Base-by-base conservation (phyloP, 768 basidiomycete species). In the Nevesoporus exiguus region DNA sequence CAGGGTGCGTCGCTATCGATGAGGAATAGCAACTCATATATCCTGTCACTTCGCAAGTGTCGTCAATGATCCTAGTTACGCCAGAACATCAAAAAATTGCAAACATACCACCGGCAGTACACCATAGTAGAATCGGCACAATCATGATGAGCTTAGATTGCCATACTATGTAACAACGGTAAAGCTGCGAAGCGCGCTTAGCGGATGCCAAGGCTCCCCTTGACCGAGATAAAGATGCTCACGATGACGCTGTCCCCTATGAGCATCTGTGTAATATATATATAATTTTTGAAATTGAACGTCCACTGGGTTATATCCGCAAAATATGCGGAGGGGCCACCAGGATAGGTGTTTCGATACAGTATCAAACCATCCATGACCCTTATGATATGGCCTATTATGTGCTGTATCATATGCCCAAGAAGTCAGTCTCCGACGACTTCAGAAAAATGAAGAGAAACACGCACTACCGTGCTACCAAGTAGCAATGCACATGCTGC, bases 221-320 rank as follows among this genome's bases (percentile, higher is more conserved):
- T 2, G 11, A 43, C 37, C 29, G 36, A 47, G 13, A 10, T 25
- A 22, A 22, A 24, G 8, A 29, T 8, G 13, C 64, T n/a, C 17
- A 67, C 67, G 14, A 68, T 43, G 5, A 68, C 62, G 3, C 58
- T 58, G 21, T 68, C 67, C 0, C 67, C 67, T 4, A 66, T 34
- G 2, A 68, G 34, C 1, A 66, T 65, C 37, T 67, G 64, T 8
- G 49, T 19, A 21, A 36, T 11, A n/a, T 57, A 63, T n/a, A 63
- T 29, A 1, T 33, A 43, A 21, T 59, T 64, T 34, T 66, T 70
- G 47, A 58, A 61, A 27, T 39, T 14, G 13, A 43, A 43, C 1
- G 42, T 25, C 42, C 42, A 43, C 17, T 43, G 42, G 15, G 42
- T 27, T 5, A 27, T 7, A 15, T 50, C 29, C 29, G 49, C 30